Percentiles rank a stretch among this genome's conserved stretches.
Evolutionary conservation across 108 stramenopile species (phyloP).

Genomic region (Cyclotella atomus): DNA sequence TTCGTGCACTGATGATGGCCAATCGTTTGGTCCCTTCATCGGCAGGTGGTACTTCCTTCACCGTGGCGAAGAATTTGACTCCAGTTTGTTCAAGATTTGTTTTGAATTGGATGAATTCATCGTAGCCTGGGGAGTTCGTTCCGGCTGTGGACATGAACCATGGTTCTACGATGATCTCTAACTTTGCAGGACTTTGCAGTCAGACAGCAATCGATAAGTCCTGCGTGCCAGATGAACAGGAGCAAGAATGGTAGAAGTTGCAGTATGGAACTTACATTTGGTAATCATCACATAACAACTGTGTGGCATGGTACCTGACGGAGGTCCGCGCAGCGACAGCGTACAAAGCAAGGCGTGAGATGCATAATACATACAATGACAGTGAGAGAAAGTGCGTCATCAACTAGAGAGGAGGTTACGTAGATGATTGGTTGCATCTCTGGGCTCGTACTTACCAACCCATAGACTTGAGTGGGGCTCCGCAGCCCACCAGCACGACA

Average conservation of each 20-base stretch:
- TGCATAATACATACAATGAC: too few relatives aligned
- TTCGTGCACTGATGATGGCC: conserved; percentile 70
- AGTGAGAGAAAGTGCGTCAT: too few relatives aligned
- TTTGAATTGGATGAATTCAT: conserved; percentile 51
- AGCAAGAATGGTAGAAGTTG: not conserved
- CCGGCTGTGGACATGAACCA: conserved; percentile 59
- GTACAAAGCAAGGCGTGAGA: too few relatives aligned
- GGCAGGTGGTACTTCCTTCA: conserved; percentile 55
- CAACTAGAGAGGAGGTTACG: too few relatives aligned
- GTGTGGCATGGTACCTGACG: conserved; percentile 84
- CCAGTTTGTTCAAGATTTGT: conserved; percentile 35
- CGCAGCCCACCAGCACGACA: conserved; percentile 58
- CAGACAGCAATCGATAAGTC: not conserved
- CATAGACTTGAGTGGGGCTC: conserved; percentile 68
- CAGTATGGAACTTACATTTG: conserved; percentile 24
- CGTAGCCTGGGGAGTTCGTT: conserved; percentile 40
- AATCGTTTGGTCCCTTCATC: conserved; percentile 29
- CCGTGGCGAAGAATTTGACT: conserved; percentile 46
- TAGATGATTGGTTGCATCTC: too few relatives aligned
- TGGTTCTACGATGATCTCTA: conserved; percentile 71
- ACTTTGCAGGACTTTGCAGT: conserved; percentile 21
- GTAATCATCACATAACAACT: conserved; percentile 63
- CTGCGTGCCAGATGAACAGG: not conserved
- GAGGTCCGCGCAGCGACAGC: too few relatives aligned
- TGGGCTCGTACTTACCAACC: too few relatives aligned